Percentiles rank a stretch among this genome's conserved stretches.
Conservation (phyloP, 495 filamentous ascomycete species). For the Tuber magnatum region DNA sequence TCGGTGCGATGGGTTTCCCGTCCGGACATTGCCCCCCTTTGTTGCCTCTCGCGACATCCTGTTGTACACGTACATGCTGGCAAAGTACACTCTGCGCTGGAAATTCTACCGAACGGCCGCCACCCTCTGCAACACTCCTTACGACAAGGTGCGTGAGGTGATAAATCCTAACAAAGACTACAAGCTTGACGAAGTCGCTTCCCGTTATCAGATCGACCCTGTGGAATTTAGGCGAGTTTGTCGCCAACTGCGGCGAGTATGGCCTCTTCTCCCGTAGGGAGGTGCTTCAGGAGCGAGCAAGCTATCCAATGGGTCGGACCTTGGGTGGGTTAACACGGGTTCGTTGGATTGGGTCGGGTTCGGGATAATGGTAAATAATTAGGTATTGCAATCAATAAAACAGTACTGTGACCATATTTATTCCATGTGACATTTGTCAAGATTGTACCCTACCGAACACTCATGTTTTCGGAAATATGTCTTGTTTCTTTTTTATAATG, state of each 20-base stretch:
- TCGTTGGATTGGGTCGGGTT: neutral
- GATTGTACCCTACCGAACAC: too few relatives aligned
- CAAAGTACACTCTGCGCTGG: slow-evolving; percentile 50
- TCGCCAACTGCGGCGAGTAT: slow-evolving; percentile 11
- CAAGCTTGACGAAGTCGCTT: slow-evolving; percentile 48
- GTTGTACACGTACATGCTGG: slow-evolving; percentile 49
- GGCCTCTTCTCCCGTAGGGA: neutral
- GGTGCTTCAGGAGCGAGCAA: neutral
- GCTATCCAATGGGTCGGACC: neutral
- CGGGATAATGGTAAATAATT: neutral
- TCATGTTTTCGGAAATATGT: too few relatives aligned
- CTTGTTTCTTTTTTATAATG: too few relatives aligned
- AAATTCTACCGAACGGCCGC: slow-evolving; percentile 47
- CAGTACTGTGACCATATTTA: too few relatives aligned
- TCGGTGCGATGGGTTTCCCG: slow-evolving; percentile 43
- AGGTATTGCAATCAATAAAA: too few relatives aligned
- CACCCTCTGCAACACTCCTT: slow-evolving; percentile 42
- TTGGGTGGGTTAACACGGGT: neutral
- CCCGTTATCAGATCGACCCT: slow-evolving; percentile 46
- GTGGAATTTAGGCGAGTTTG: slow-evolving; percentile 43
- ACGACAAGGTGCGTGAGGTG: slow-evolving; percentile 46
- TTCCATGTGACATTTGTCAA: too few relatives aligned
- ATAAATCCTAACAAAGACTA: slow-evolving; percentile 49
- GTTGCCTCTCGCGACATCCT: slow-evolving; percentile 32
- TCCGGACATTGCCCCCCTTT: slow-evolving; percentile 42